These are phyloP conservation scores for Primulina huaijiensis DNA, from an alignment of 257 asterid genomes.

Conservation along the genomic window DNA sequence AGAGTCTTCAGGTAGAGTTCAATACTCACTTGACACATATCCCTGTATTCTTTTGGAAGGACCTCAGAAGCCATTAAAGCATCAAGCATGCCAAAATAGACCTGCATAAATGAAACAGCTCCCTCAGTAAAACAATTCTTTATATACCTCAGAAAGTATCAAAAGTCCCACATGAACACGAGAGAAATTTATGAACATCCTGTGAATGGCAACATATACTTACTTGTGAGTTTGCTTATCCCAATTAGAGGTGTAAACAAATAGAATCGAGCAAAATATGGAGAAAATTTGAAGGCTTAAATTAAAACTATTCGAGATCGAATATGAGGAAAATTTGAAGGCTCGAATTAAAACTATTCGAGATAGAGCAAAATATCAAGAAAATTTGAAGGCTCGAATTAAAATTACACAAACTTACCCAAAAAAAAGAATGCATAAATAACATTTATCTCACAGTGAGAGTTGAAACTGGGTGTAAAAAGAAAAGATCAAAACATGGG, in stretches of 20 bases:
- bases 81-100: conserved; percentile 95
- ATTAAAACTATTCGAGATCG: too few relatives aligned
- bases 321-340: too few relatives aligned
- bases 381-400: too few relatives aligned
- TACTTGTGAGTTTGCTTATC: background rate
- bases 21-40: conserved; percentile 65
- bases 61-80: conserved; percentile 92
- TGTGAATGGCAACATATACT: background rate
- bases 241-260: too few relatives aligned
- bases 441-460: background rate
- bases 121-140: background rate
- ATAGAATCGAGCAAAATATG: background rate
- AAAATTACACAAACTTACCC: too few relatives aligned
- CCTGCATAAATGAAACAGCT: conserved; percentile 39
- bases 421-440: background rate
- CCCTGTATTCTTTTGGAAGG: conserved; percentile 88
- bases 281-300: too few relatives aligned
- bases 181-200: background rate
- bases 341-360: too few relatives aligned
- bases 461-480: background rate
- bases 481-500: background rate
- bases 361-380: too few relatives aligned
- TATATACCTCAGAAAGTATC: background rate
- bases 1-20: background rate
- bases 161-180: background rate